Base-by-base conservation (phyloP, 2,329 filamentous ascomycete genomes). In the Fusarium robinianum region DNA sequence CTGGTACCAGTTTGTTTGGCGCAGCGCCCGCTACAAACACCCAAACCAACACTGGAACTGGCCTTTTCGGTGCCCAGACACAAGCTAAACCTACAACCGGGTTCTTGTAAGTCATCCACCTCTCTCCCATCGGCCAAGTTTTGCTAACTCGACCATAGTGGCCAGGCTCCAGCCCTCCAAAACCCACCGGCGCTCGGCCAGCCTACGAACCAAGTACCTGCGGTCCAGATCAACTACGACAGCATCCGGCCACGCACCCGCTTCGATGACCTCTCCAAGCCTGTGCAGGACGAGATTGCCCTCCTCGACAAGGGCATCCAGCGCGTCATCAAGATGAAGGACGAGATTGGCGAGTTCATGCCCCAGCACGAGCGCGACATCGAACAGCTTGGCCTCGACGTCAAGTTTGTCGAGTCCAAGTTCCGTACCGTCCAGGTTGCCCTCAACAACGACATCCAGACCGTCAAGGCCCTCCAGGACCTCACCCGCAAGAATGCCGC, bases 241-340 rank as follows among this genome's bases (percentile, higher is more conserved):
- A 88, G 88, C 63, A 75, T 97, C 48, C 83, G 90, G 38, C 86
- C 87, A 11, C 95, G 91, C 1, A 96, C 90, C 4, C 88, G 94
- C 50, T 96, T 94, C 73, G 89, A 90, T 64, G 92, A 96, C 67
- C 84, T 96, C 18, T 83, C 88, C 48, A 87, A 92, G 55, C 83
- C 88, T 19, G 75, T 96, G 11, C 90, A 95, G 63, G 81, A 83
- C 51, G 74, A 89, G 55, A 87, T 99, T 50, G 82, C 88, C 51
- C 71, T 77, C 8, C 82, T 95, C 52, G 92, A 99, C 68, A 80
- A 81, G 45, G 82, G 85, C 53, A 92, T 99, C 58, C 81, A 89
- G 59, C 78, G 79, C 40, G 90, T 94, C 64, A 90, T 95, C 61
- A 78, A 79, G 46, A 85, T 86, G 67, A 85, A 88, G 63, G 82